phyloP scores from a whole-genome alignment of 1,284 basidiomycete genomes.

The Microstroma glucosiphilum region DNA sequence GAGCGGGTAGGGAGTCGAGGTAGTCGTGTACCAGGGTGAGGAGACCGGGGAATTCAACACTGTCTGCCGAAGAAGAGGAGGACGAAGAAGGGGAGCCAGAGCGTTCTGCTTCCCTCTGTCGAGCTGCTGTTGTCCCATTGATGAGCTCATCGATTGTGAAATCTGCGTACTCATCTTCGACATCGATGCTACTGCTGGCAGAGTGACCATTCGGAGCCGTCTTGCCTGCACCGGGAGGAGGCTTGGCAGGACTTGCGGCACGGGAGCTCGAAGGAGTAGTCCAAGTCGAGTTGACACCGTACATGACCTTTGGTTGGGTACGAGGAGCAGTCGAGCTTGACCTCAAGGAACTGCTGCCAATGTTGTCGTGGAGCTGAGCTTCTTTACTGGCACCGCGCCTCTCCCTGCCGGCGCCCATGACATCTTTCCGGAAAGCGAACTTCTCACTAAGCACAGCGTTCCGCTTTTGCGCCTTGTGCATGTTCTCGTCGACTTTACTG shows the following conservation, averaged over 20 bases:
- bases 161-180: slow-evolving; percentile 79
- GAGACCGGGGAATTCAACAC: slow-evolving; percentile 68
- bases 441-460: slow-evolving; percentile 68
- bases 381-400: slow-evolving; percentile 46
- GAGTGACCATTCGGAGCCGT: neutral
- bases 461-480: slow-evolving; percentile 78
- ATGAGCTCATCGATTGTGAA: slow-evolving; percentile 90
- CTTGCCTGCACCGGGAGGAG: no score
- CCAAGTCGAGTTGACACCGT: slow-evolving; percentile 1
- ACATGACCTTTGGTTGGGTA: neutral
- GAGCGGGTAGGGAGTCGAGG: slow-evolving; percentile 64
- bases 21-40: slow-evolving; percentile 78
- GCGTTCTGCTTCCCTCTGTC: neutral
- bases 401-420: slow-evolving; percentile 57
- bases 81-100: neutral
- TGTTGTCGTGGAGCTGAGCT: slow-evolving; percentile 1
- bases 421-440: slow-evolving; percentile 85
- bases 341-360: neutral
- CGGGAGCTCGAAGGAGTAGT: slow-evolving; percentile 8
- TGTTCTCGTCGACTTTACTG: slow-evolving; percentile 96
- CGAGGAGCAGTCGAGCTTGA: neutral
- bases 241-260: slow-evolving; percentile 5
- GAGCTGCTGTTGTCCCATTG: slow-evolving; percentile 66
- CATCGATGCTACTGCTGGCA: slow-evolving; percentile 13
- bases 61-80: no score